Conservation (phyloP, 2,329 filamentous ascomycete species). For the Berkeleyomyces rouxiae region DNA sequence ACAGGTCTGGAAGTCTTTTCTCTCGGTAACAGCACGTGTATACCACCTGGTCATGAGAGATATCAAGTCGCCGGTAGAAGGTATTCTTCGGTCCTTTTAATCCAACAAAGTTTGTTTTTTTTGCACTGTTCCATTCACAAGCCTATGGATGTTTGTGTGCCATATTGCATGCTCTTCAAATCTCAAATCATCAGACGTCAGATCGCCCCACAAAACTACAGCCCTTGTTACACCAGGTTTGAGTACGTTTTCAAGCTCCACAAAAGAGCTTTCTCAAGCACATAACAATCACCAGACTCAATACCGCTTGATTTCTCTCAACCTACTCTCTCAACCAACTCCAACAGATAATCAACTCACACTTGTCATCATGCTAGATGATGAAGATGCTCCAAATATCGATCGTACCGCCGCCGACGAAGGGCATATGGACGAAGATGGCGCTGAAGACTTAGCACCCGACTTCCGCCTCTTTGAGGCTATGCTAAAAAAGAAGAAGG, state of each 20-base stretch:
- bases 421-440: slow-evolving; percentile 32
- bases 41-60: too few relatives aligned
- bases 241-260: not conserved
- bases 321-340: too few relatives aligned
- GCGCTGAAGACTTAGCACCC: slow-evolving; percentile 62
- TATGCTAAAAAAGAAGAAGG: slow-evolving; percentile 35
- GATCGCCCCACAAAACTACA: not conserved
- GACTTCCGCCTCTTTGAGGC: slow-evolving; percentile 63
- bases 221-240: not conserved
- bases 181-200: not conserved
- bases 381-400: slow-evolving; percentile 25
- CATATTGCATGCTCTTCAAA: not conserved
- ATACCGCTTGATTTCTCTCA: not conserved
- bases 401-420: slow-evolving; percentile 15
- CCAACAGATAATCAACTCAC: not conserved
- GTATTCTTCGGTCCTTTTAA: too few relatives aligned
- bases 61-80: too few relatives aligned
- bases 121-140: too few relatives aligned
- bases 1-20: too few relatives aligned
- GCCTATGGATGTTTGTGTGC: too few relatives aligned
- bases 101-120: too few relatives aligned
- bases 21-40: too few relatives aligned
- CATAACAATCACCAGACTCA: not conserved
- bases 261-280: not conserved
- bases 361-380: slow-evolving; percentile 21